Evolutionary conservation across 176 grass and related monocot genomes (phyloP).

Genomic region (Tillandsia fasciculata): DNA sequence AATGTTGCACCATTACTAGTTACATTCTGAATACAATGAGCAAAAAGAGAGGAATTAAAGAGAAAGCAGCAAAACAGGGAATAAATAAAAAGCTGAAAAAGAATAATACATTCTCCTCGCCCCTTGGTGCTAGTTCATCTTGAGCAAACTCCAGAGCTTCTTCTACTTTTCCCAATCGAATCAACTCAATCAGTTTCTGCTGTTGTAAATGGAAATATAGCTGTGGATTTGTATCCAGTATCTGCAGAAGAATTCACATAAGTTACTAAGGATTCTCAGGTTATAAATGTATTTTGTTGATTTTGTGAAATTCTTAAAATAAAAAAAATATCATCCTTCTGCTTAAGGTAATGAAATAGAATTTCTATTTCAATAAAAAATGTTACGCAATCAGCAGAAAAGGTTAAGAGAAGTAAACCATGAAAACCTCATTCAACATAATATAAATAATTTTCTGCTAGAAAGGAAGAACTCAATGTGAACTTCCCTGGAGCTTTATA

Average conservation of each 20-base stretch:
- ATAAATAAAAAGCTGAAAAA: constrained; percentile 8
- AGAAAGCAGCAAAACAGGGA: background rate
- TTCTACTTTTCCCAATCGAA: constrained; percentile 76
- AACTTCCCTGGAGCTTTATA: too few species aligned
- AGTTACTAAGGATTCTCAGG: constrained; percentile 4
- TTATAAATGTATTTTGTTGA: background rate
- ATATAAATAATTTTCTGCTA: too few species aligned
- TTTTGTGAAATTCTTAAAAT: background rate
- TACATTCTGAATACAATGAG: too few species aligned
- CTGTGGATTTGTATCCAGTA: constrained; percentile 92
- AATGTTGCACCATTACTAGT: background rate
- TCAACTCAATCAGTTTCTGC: constrained; percentile 96
- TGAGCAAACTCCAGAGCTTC: constrained; percentile 97
- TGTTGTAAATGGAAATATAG: constrained; percentile 97
- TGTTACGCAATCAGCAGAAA: too few species aligned
- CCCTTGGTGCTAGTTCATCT: constrained; percentile 89
- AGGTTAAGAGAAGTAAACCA: too few species aligned
- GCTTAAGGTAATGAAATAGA: too few species aligned
- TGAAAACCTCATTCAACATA: too few species aligned
- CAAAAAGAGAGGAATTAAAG: background rate
- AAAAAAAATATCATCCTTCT: too few species aligned
- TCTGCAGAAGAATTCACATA: constrained; percentile 39
- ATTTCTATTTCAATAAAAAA: too few species aligned
- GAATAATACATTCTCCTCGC: constrained; percentile 81
- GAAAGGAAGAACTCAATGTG: too few species aligned